Conservation (phyloP, 2,329 filamentous ascomycete species). For the Aspergillus spinulosporus region DNA sequence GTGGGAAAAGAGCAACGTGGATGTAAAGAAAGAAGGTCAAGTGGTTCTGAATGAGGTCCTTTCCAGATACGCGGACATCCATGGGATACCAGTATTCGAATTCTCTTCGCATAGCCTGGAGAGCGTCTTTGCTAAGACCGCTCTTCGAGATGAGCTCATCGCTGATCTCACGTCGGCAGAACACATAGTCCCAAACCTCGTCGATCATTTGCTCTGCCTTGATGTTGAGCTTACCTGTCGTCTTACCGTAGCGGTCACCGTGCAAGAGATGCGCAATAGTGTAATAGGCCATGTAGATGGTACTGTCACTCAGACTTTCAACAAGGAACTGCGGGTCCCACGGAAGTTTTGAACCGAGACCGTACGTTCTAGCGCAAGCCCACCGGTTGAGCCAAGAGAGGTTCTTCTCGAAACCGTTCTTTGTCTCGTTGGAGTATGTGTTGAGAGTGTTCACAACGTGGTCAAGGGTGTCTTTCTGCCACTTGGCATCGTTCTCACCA, state of each 20-base stretch:
- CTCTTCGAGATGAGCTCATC: slow-evolving; percentile 65
- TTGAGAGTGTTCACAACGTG: slow-evolving; percentile 74
- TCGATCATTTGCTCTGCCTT: slow-evolving; percentile 85
- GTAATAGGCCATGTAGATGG: slow-evolving; percentile 74
- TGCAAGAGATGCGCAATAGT: slow-evolving; percentile 67
- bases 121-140: slow-evolving; percentile 70
- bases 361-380: slow-evolving; percentile 90
- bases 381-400: slow-evolving; percentile 93
- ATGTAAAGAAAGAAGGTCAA: slow-evolving; percentile 95
- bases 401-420: slow-evolving; percentile 78
- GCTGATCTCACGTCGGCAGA: slow-evolving; percentile 70
- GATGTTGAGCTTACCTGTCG: slow-evolving; percentile 67
- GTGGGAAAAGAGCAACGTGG: slow-evolving; percentile 83
- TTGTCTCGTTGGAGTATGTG: slow-evolving; percentile 75
- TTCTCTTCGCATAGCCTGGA: slow-evolving; percentile 81
- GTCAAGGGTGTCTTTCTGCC: slow-evolving; percentile 73
- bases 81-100: slow-evolving; percentile 98
- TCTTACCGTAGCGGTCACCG: slow-evolving; percentile 79
- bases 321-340: slow-evolving; percentile 92
- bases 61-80: slow-evolving; percentile 83
- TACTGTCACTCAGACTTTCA: slow-evolving; percentile 87
- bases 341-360: slow-evolving; percentile 88
- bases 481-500: slow-evolving; percentile 75
- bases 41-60: slow-evolving; percentile 92
- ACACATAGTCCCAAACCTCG: slow-evolving; percentile 95